These are phyloP conservation scores for Flaveria trinervia DNA, from an alignment of 129 eudicot genomes.

Conservation along the genomic window DNA sequence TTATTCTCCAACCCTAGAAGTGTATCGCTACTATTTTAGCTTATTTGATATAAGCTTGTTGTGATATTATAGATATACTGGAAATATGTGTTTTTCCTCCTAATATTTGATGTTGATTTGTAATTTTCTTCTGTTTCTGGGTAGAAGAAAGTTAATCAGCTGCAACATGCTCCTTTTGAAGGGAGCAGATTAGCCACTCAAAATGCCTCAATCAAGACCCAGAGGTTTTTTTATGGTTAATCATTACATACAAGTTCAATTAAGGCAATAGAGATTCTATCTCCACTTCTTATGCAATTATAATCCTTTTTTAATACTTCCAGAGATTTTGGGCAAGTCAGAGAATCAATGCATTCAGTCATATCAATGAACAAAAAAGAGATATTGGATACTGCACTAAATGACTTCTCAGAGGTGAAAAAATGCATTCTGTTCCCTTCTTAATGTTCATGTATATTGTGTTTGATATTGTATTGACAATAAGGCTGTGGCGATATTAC, in stretches of 20 bases:
- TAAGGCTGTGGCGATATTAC: constrained; percentile 18
- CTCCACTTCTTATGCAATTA: background rate
- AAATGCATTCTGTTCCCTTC: background rate
- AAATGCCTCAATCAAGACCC: constrained; percentile 36
- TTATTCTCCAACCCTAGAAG: constrained; percentile 9
- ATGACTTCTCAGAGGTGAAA: constrained; percentile 75
- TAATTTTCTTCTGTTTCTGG: background rate
- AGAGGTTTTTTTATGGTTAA: constrained; percentile 36
- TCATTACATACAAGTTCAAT: background rate
- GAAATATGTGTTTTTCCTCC: background rate
- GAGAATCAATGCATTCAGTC: constrained; percentile 76
- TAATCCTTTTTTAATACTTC: constrained; percentile 18
- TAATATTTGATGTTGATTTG: background rate
- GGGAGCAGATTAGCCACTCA: constrained; percentile 36
- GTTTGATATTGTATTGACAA: constrained; percentile 23
- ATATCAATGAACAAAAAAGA: constrained; percentile 82
- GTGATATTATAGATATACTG: background rate
- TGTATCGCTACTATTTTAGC: constrained; percentile 1
- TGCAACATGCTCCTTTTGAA: constrained; percentile 48
- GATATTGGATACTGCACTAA: constrained; percentile 71
- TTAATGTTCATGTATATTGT: background rate
- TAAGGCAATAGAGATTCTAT: background rate
- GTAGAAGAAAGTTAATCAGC: constrained; percentile 53
- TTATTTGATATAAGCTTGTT: background rate
- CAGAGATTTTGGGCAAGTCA: constrained; percentile 72